These are phyloP conservation scores for Syncephalastrum monosporum DNA, from an alignment of 371 early-diverging fungal genomes.

Conservation along the genomic window DNA sequence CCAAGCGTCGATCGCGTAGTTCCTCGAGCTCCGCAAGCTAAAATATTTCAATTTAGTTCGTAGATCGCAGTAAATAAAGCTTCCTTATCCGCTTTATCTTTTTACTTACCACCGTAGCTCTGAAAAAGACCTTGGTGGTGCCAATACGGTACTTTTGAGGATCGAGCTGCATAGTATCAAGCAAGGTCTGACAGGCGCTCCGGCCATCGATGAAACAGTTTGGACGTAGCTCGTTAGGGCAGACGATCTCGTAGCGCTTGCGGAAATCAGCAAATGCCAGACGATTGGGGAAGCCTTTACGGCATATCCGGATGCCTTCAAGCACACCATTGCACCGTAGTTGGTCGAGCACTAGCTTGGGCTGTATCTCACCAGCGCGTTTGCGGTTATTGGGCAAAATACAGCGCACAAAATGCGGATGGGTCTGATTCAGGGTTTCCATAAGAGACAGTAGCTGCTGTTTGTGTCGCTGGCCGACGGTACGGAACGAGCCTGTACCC, in stretches of 20 bases:
- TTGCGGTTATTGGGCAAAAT: conserved; percentile 98
- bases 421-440: conserved; percentile 87
- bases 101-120: conserved; percentile 87
- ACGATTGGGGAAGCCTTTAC: conserved; percentile 98
- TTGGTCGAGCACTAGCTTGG: conserved; percentile 92
- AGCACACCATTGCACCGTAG: conserved; percentile 99
- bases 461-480: conserved; percentile 97
- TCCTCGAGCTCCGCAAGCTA: conserved; percentile 96
- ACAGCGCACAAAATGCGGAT: conserved; percentile 99
- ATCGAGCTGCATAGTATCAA: conserved; percentile 76
- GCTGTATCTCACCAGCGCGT: conserved; percentile 79
- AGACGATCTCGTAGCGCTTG: conserved; percentile 92
- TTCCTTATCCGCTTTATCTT: too few species aligned
- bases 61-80: too few species aligned
- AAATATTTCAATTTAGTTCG: not conserved
- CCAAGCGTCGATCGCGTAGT: conserved; percentile 81
- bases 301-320: conserved; percentile 99
- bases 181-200: conserved; percentile 73
- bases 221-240: conserved; percentile 73
- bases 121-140: conserved; percentile 97
- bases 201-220: conserved; percentile 87
- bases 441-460: conserved; percentile 92
- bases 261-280: conserved; percentile 95
- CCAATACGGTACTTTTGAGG: conserved; percentile 89
- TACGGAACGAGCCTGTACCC: conserved; percentile 86